Evolutionary conservation across 2,329 filamentous ascomycete genomes (phyloP).

Genomic region (Dactylellina parvicollis): DNA sequence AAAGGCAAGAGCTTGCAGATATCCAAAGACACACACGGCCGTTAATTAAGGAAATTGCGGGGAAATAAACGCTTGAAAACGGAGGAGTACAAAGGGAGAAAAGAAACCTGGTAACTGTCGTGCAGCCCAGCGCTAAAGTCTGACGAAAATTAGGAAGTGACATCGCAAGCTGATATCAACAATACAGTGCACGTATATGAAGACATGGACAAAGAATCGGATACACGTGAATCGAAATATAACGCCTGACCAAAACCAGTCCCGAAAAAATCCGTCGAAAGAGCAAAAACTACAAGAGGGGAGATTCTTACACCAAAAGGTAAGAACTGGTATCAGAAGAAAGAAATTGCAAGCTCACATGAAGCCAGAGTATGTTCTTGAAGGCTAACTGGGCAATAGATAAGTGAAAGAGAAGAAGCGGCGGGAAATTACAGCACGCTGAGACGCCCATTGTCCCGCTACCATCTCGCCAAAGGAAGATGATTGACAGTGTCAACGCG

Average conservation of each 20-base stretch:
- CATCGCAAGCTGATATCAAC: not conserved
- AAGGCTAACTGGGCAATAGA: no score
- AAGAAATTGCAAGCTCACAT: no score
- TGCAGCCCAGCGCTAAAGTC: not conserved
- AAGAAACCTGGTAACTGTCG: not conserved
- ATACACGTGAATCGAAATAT: not conserved
- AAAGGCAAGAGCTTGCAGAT: not conserved
- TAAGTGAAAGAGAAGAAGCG: no score
- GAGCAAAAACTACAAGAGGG: not conserved
- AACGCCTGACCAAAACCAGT: conserved; percentile 23
- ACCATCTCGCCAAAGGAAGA: no score
- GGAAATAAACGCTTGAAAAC: not conserved
- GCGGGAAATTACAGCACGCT: no score
- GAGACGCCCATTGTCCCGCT: no score
- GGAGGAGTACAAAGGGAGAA: not conserved
- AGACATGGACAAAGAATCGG: not conserved
- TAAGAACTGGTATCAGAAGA: no score
- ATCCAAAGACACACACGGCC: not conserved
- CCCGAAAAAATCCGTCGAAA: not conserved
- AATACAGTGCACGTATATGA: not conserved
- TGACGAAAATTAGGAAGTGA: not conserved
- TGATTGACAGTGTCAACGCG: no score
- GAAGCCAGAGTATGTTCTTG: no score
- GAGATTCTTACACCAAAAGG: no score
- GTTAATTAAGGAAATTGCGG: not conserved